Evolutionary conservation across 2,329 filamentous ascomycete species (phyloP).

Genomic region (Aspergillus ibericus): DNA sequence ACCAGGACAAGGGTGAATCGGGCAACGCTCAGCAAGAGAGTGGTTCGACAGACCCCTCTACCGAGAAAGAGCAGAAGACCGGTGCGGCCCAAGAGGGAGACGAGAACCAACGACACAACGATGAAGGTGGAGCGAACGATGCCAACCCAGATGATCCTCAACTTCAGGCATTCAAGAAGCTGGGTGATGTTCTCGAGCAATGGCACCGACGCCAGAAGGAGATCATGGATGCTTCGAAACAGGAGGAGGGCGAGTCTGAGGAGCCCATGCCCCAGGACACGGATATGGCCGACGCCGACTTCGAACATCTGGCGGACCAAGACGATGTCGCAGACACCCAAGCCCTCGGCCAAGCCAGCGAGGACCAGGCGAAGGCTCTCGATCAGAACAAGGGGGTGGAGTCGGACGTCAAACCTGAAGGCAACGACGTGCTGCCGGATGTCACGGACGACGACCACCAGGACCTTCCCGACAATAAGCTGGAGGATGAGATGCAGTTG

Average conservation of each 20-base stretch:
- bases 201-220: constrained; percentile 89
- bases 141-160: constrained; percentile 42
- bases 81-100: constrained; percentile 44
- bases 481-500: constrained; percentile 48
- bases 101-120: constrained; percentile 38
- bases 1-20: constrained; percentile 48
- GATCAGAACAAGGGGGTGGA: constrained; percentile 89
- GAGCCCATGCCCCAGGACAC: constrained; percentile 57
- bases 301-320: constrained; percentile 88
- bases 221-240: constrained; percentile 64
- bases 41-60: constrained; percentile 47
- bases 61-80: constrained; percentile 48
- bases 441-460: constrained; percentile 43
- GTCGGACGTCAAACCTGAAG: constrained; percentile 57
- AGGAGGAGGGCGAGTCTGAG: constrained; percentile 52
- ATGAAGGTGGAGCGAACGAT: constrained; percentile 40
- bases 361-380: constrained; percentile 81
- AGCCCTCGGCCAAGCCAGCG: constrained; percentile 81
- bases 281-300: constrained; percentile 79
- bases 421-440: constrained; percentile 60
- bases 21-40: constrained; percentile 45
- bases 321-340: constrained; percentile 81
- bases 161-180: constrained; percentile 82
- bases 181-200: constrained; percentile 86
- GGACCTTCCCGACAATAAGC: constrained; percentile 46